phyloP scores from a whole-genome alignment of 2,329 filamentous ascomycete species.

The Pseudonectria buxi region DNA sequence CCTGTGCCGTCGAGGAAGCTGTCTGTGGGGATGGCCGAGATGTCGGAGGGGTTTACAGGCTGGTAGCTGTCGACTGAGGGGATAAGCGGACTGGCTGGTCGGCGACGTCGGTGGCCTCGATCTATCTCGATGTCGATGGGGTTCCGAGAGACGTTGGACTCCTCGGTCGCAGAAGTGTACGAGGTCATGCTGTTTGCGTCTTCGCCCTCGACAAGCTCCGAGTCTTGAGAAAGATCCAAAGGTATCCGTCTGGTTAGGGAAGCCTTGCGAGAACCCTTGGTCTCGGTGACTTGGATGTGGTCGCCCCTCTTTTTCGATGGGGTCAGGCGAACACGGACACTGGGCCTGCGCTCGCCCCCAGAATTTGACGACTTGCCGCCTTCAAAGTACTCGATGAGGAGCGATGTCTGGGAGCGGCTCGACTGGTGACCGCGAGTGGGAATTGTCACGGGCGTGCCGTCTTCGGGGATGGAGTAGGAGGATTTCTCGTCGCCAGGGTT shows the following conservation, averaged over 20 bases:
- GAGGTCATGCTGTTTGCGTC: constrained; percentile 65
- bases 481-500: constrained; percentile 63
- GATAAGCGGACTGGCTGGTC: constrained; percentile 61
- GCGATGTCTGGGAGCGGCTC: constrained; percentile 72
- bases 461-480: constrained; percentile 73
- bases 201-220: constrained; percentile 42
- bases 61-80: constrained; percentile 55
- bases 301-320: constrained; percentile 69
- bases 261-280: constrained; percentile 64
- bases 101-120: constrained; percentile 49
- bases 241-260: constrained; percentile 51
- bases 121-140: constrained; percentile 89
- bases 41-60: constrained; percentile 67
- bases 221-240: constrained; percentile 31
- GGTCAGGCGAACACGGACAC: constrained; percentile 72
- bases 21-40: constrained; percentile 66
- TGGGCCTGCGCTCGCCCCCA: constrained; percentile 64
- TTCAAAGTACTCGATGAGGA: constrained; percentile 94
- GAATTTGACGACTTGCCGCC: constrained; percentile 57
- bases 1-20: constrained; percentile 56
- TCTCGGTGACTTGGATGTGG: constrained; percentile 81
- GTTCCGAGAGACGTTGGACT: constrained; percentile 67
- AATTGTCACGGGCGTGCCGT: constrained; percentile 89
- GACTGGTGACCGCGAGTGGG: constrained; percentile 60
- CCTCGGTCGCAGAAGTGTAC: constrained; percentile 71